phyloP scores from a whole-genome alignment of 106 monocot genomes.

The Acorus calamus region DNA sequence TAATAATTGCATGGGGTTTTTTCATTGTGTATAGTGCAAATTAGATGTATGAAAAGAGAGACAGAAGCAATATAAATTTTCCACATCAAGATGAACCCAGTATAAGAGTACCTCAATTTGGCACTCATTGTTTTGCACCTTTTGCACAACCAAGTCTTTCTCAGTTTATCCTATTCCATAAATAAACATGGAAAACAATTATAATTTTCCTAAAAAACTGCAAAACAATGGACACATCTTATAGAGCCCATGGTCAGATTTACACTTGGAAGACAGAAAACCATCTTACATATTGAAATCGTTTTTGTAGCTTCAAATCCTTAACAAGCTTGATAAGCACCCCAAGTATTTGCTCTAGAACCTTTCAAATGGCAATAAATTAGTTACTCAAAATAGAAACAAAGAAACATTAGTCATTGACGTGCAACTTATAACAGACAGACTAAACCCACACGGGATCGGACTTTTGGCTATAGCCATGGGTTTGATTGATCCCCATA shows the following conservation, averaged over 20 bases:
- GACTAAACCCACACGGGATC: neutral
- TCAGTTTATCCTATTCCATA: conserved; percentile 73
- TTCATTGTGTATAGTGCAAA: too few species aligned
- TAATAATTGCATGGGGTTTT: too few species aligned
- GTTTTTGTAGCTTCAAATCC: conserved; percentile 92
- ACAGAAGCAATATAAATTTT: too few species aligned
- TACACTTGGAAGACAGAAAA: too few species aligned
- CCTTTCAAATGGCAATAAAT: conserved; percentile 22
- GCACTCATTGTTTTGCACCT: conserved; percentile 98
- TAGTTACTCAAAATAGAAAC: neutral
- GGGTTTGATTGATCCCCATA: too few species aligned
- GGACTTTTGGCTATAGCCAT: too few species aligned
- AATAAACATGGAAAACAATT: neutral
- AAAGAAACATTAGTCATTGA: neutral
- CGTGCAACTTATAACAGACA: neutral
- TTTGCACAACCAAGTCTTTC: conserved; percentile 90
- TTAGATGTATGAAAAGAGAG: too few species aligned
- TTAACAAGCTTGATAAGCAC: conserved; percentile 89
- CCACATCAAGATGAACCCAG: too few species aligned
- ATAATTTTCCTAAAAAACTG: too few species aligned
- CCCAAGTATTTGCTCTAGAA: conserved; percentile 86
- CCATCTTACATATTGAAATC: conserved; percentile 82
- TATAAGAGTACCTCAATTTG: conserved; percentile 59
- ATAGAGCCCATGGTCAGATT: too few species aligned
- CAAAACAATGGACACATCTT: too few species aligned